Evolutionary conservation across 2,329 filamentous ascomycete species (phyloP).

Genomic region (Xylariomycetidae sp.): DNA sequence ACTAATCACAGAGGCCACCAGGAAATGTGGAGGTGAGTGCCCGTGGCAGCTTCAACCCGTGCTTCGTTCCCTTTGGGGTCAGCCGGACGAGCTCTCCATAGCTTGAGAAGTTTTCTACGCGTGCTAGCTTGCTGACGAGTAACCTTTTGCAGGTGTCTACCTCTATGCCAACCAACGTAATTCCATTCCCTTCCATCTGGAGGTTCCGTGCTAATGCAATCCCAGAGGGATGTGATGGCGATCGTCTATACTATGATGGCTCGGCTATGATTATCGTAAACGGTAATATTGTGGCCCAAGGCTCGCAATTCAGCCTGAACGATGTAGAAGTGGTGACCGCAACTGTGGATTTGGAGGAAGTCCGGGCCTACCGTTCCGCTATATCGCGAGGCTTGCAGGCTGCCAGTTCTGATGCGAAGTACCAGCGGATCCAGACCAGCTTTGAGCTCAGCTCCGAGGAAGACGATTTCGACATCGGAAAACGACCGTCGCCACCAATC

Average conservation of each 20-base stretch:
- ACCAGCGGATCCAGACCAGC: neutral
- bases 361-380: conserved; percentile 1
- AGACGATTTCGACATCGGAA: neutral
- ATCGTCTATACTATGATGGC: conserved; percentile 1
- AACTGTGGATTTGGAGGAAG: conserved; percentile 4
- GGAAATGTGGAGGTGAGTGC: conserved; percentile 34
- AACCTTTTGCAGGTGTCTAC: conserved; percentile 34
- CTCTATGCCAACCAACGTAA: conserved; percentile 61
- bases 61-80: too few relatives aligned
- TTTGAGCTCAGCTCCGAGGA: conserved; percentile 1
- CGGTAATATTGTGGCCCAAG: conserved; percentile 3
- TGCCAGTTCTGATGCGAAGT: neutral
- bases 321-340: conserved; percentile 5
- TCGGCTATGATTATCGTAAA: conserved; percentile 4
- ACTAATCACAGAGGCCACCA: conserved; percentile 60
- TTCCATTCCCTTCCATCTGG: too few relatives aligned
- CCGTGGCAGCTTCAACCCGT: too few relatives aligned
- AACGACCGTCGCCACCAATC: neutral
- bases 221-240: conserved; percentile 1
- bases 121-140: too few relatives aligned
- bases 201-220: neutral
- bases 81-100: too few relatives aligned
- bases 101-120: too few relatives aligned
- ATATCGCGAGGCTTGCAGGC: conserved; percentile 1
- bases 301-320: conserved; percentile 4